Base-by-base conservation (phyloP, 1,284 basidiomycete genomes). In the Austroboletus niveus region DNA sequence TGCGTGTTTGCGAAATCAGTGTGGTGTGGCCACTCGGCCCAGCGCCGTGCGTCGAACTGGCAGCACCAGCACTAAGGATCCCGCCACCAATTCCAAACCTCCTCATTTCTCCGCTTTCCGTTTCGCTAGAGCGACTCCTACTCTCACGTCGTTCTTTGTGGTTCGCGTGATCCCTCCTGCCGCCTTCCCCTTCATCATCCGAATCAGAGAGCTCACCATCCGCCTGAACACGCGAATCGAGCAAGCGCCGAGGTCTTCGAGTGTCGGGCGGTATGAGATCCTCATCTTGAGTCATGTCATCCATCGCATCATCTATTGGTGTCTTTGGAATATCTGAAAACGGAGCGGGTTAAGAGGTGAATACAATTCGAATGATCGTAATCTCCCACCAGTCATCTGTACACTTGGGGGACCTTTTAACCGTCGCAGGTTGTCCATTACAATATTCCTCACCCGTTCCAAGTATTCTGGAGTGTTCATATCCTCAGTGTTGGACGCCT, bases 401-500 rank as follows among this genome's bases (percentile, higher is more conserved):
- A 96, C 89, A 66, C 93, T 89, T 1, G 94, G 95, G 12, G 94
- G 93, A 1, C 89, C 89, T 8, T 87, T 88, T 49, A 87, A 81
- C 56, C 91, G 84, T 55, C 92, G 78, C 56, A 98, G 70, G 60
- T 96, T 89, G 61, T 98, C 94, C 71, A 98, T 85, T 5, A 98
- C 92, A 47, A 95, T 92, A 50, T 85, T 82, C 69, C 92, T 94
- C 56, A 98, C 86, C 55, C 96, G 92, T 49, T 97, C 91, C 45
- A 99, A 78, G 68, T 99, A 99, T 59, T 91, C 89, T 9, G 83
- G 83, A 2, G 92, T 92, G 68, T 99, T 99, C 74, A 96, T 77
- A 64, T 99, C 95, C 60, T 98, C 94, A 66, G 94, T 92, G 68
- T 99, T 99, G 31, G 93, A 96, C 5, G 94, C 78, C 58, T 90